Evolutionary conservation across 768 basidiomycete genomes (phyloP).

Genomic region (Pisolithus microcarpus): DNA sequence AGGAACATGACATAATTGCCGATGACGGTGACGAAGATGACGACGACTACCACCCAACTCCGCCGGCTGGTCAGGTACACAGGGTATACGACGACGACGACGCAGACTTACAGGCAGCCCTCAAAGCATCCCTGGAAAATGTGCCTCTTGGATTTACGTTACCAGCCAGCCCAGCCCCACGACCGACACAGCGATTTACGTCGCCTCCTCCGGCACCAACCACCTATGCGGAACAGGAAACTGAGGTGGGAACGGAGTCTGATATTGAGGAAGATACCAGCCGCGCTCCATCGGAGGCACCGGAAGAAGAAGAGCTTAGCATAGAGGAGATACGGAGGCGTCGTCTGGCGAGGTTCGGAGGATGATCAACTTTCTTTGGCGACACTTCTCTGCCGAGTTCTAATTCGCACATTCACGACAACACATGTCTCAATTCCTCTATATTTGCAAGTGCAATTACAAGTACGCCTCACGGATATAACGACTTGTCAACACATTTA

Average conservation of each 20-base stretch:
- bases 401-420: background rate
- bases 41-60: constrained; percentile 9
- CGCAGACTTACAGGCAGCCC: constrained; percentile 77
- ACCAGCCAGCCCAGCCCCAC: constrained; percentile 16
- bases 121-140: constrained; percentile 72
- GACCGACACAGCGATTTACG: constrained; percentile 12
- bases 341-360: constrained; percentile 59
- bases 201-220: constrained; percentile 1
- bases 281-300: constrained; percentile 16
- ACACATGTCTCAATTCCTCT: background rate
- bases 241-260: constrained; percentile 27
- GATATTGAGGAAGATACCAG: constrained; percentile 34
- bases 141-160: constrained; percentile 47
- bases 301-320: constrained; percentile 32
- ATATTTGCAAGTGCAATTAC: background rate
- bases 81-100: constrained; percentile 83
- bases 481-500: background rate
- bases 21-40: constrained; percentile 16
- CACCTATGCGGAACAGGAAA: constrained; percentile 7
- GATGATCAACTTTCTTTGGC: constrained; percentile 18
- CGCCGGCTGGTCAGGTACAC: constrained; percentile 11
- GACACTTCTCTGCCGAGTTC: background rate
- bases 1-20: constrained; percentile 13
- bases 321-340: constrained; percentile 63
- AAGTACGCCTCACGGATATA: background rate